phyloP scores from a whole-genome alignment of 1,284 basidiomycete species.

The Moesziomyces sp. region DNA sequence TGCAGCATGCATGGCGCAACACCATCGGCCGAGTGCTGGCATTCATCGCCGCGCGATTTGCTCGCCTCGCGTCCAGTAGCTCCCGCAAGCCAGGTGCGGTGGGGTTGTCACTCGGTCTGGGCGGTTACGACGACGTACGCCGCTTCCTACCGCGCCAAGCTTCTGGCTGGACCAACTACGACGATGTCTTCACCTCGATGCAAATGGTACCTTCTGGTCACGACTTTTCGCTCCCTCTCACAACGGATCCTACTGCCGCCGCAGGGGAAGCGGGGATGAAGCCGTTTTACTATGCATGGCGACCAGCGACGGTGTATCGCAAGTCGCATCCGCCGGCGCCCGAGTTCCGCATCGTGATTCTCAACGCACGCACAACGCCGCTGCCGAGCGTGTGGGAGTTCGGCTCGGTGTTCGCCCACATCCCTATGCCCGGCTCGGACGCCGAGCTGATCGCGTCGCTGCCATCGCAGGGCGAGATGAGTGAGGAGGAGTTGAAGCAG shows the following conservation, averaged over 20 bases:
- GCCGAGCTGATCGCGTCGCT: constrained; percentile 19
- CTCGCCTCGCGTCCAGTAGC: neutral
- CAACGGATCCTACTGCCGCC: neutral
- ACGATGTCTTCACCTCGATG: constrained; percentile 68
- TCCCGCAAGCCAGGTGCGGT: neutral
- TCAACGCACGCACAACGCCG: constrained; percentile 46
- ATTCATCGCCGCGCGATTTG: neutral
- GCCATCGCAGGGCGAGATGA: constrained; percentile 2
- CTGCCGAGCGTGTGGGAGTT: constrained; percentile 52
- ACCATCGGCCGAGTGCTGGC: constrained; percentile 6
- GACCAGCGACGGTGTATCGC: constrained; percentile 84
- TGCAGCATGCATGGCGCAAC: constrained; percentile 1
- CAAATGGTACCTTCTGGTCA: constrained; percentile 80
- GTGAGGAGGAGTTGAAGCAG: constrained; percentile 27
- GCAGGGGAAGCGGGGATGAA: constrained; percentile 2
- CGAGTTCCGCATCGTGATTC: constrained; percentile 86
- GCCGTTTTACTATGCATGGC: constrained; percentile 90
- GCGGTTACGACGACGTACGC: constrained; percentile 13
- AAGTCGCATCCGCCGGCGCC: constrained; percentile 82
- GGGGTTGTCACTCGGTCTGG: constrained; percentile 5
- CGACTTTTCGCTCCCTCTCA: constrained; percentile 66
- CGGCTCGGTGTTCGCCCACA: constrained; percentile 50
- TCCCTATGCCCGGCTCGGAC: constrained; percentile 51
- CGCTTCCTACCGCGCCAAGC: constrained; percentile 18
- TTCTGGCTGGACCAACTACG: constrained; percentile 34